These are phyloP conservation scores for Neurospora discreta DNA, from an alignment of 495 filamentous ascomycete species.

Conservation along the genomic window DNA sequence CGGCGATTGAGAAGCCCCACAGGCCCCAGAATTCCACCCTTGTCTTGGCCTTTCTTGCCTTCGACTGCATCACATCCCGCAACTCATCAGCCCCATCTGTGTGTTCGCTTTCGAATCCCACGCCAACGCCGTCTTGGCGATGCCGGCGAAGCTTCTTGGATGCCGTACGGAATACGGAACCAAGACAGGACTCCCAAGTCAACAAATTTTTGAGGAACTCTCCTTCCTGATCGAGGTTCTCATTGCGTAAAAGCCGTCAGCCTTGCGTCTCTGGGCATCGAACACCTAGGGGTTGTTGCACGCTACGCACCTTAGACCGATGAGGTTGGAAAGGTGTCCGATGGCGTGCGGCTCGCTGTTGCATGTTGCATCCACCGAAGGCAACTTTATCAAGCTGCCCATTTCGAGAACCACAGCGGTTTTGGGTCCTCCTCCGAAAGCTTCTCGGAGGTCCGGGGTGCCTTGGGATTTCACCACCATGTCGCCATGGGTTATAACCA, in stretches of 20 bases:
- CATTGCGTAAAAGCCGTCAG: background rate
- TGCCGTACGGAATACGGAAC: background rate
- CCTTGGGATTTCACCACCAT: background rate
- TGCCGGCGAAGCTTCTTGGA: background rate
- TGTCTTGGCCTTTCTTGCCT: background rate
- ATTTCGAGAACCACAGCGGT: background rate
- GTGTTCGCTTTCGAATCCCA: background rate
- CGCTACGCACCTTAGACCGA: background rate
- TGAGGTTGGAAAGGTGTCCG: background rate
- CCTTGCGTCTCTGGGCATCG: background rate
- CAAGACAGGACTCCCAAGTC: background rate
- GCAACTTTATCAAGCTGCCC: background rate
- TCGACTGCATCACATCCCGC: background rate
- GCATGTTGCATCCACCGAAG: background rate
- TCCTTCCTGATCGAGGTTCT: background rate
- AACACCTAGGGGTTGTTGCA: background rate
- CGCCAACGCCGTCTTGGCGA: background rate
- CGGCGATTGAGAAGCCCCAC: slow-evolving; percentile 5
- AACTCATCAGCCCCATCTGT: slow-evolving; percentile 3
- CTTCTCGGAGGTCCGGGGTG: background rate
- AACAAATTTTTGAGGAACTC: background rate
- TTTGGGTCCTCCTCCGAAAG: background rate
- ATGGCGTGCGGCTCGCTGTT: background rate
- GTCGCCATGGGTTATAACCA: background rate
- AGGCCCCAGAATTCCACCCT: background rate